A percentile compares a stretch with the other conserved stretches of the same genome.
These are phyloP conservation scores for Stereocaulon alpinum DNA, from an alignment of 495 filamentous ascomycete genomes.

Conservation along the genomic window DNA sequence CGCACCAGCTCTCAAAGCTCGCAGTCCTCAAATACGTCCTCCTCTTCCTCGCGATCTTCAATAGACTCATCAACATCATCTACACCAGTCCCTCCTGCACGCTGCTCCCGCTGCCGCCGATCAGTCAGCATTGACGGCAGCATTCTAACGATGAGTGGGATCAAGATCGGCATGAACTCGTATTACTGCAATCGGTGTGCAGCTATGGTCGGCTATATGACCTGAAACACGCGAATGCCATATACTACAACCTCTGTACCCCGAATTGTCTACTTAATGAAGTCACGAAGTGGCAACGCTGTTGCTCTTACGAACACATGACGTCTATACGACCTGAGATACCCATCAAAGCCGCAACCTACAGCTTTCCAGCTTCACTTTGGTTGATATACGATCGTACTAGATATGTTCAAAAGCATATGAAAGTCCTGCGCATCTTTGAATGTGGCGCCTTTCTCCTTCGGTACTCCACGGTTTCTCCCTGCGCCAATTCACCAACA, in stretches of 20 bases:
- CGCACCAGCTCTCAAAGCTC: not conserved
- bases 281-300: not conserved
- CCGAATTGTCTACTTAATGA: not conserved
- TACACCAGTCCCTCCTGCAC: constrained; percentile 32
- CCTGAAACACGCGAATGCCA: constrained; percentile 34
- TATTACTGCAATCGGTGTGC: constrained; percentile 73
- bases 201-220: constrained; percentile 56
- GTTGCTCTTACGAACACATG: not conserved
- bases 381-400: not conserved
- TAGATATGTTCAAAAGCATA: not conserved
- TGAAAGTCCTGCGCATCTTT: no score
- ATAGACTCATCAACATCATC: constrained; percentile 19
- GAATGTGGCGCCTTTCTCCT: not conserved
- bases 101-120: constrained; percentile 42
- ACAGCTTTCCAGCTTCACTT: not conserved
- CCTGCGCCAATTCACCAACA: not conserved
- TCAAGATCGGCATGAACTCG: constrained; percentile 65
- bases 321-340: not conserved
- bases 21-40: not conserved
- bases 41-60: constrained; percentile 18
- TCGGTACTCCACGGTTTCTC: not conserved
- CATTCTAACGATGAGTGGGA: constrained; percentile 42
- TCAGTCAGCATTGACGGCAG: constrained; percentile 35
- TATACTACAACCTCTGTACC: not conserved
- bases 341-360: not conserved